Percentiles rank a stretch among this genome's conserved stretches.
phyloP scores from a whole-genome alignment of 768 basidiomycete genomes.

The Podaxis pistillaris region DNA sequence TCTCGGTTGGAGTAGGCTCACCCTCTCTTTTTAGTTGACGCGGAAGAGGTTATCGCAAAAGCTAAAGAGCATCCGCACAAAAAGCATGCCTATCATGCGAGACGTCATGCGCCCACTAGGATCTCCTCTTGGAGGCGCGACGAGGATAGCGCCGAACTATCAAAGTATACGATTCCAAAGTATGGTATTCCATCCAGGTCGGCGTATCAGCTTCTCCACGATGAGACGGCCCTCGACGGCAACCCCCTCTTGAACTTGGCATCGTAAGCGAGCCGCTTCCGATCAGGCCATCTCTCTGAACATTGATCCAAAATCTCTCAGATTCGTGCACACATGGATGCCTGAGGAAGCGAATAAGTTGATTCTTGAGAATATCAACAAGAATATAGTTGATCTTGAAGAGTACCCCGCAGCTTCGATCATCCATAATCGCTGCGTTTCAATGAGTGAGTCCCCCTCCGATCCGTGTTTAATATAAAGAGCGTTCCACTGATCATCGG shows the following conservation, averaged over 20 bases:
- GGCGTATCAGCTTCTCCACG: conserved; percentile 50
- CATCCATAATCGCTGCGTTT: conserved; percentile 53
- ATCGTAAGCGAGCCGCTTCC: conserved; percentile 42
- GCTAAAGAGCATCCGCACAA: conserved; percentile 37
- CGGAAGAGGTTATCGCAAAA: conserved; percentile 46
- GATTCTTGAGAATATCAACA: conserved; percentile 61
- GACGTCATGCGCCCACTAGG: conserved; percentile 28
- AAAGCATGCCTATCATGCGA: conserved; percentile 29
- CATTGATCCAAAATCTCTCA: conserved; percentile 14
- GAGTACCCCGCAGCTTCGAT: conserved; percentile 59
- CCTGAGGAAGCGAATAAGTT: conserved; percentile 51
- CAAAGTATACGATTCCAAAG: conserved; percentile 46
- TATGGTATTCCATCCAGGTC: conserved; percentile 41
- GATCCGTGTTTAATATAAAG: neutral
- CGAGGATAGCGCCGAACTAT: conserved; percentile 35
- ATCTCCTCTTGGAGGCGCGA: conserved; percentile 35
- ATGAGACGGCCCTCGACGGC: conserved; percentile 57
- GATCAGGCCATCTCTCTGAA: neutral
- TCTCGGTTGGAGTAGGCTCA: neutral
- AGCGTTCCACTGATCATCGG: conserved; percentile 1
- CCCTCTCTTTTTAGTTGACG: conserved; percentile 34
- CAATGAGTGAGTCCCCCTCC: conserved; percentile 43
- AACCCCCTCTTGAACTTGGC: conserved; percentile 63
- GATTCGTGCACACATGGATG: conserved; percentile 60
- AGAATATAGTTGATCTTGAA: conserved; percentile 66